Base-by-base conservation (phyloP, 2,329 filamentous ascomycete species). In the Oidium heveae region DNA sequence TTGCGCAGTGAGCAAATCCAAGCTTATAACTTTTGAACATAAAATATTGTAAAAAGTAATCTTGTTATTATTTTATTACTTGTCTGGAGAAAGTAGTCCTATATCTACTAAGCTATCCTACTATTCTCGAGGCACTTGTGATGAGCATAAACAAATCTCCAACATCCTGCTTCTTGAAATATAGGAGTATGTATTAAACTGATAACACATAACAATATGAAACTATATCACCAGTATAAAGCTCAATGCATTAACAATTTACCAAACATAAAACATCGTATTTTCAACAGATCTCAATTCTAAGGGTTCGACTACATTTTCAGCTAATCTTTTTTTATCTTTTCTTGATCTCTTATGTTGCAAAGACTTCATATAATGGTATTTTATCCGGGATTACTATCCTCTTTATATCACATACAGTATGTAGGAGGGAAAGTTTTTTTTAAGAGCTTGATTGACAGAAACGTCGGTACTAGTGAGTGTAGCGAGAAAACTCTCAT, bases 311-410 rank as follows among this genome's bases (percentile, higher is more conserved):
- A 20, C 10, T n/a, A 15, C 49, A 12, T 52, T 24, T 13, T 36
- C 49, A 18, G 49, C 49, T 36, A 52, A 24, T 36, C 36, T 52
- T n/a, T 52, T 52, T 34, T 52, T 52, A 32, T 37, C 22, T 52
- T 37, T 52, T 52, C 33, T 52, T 52, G 33, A 52, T 52, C 18
- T 52, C 41, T 37, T 52, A 34, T 52, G 50, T 24, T 18, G 50
- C 50, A 28, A 13, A 22, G 34, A 39, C 33, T 37, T 39, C 50
- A 41, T 34, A 52, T n/a, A 52, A 52, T 34, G 24, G 49, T 3
- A 52, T 15, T 37, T 52, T 34, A n/a, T 52, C 49, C 18, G 49
- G 49, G 18, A 52, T 52, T 37, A 20, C 36, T 5, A 52, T 52
- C 36, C 36, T 52, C 49, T 52, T 52, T 18, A 52, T 52, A 36